Evolutionary conservation across 2,329 filamentous ascomycete species (phyloP), one percentile per base, ranked within the genome.

Genomic region (Sphaerulina vaccinii): DNA sequence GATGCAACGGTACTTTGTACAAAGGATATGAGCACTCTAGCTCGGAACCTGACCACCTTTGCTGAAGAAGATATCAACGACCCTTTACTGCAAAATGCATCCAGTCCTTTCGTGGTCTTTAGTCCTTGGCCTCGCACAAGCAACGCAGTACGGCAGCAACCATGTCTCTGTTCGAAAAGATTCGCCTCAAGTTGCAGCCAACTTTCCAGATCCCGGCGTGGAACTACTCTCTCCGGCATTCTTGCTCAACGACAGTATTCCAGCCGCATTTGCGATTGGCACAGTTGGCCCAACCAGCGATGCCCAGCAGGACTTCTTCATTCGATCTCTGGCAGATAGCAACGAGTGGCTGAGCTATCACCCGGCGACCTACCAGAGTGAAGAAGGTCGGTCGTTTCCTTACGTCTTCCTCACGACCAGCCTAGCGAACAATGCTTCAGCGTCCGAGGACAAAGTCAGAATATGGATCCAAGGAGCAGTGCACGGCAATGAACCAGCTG

Each of bases 401-500:
- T 70, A 69, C 32, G 56, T 67, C 37, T 62, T 58, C 37, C 64
- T 57, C 2, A 52, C 55, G 15, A 47, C 29, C 21, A 68, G 3
- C n/a, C 22, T 39, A 9, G 38, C 33, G 9, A 23, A 29, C 27
- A 46, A 39, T 27, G 40, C 59, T 33, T 51, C 49, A 18, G 40
- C 58, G 27, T 49, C 49, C 23, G 22, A 52, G 18, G 51, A 58
- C n/a, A 71, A 71, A 45, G 36, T 71, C 9, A 59, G 63, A 18
- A 63, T 72, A 11, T 72, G 68, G 64, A 62, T 72, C 3, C 70
- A 72, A 48, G 68, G 64, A 6, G 65, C 57, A 10, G 64, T 70
- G 1, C 70, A 71, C 32, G 69, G 70, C 3, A 69, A 71, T 43
- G 70, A 71, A 50, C 68, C 70, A 5, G 69, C 66, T 7, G 70